phyloP scores from a whole-genome alignment of 371 early-diverging fungal species.

The Mucor piriformis region DNA sequence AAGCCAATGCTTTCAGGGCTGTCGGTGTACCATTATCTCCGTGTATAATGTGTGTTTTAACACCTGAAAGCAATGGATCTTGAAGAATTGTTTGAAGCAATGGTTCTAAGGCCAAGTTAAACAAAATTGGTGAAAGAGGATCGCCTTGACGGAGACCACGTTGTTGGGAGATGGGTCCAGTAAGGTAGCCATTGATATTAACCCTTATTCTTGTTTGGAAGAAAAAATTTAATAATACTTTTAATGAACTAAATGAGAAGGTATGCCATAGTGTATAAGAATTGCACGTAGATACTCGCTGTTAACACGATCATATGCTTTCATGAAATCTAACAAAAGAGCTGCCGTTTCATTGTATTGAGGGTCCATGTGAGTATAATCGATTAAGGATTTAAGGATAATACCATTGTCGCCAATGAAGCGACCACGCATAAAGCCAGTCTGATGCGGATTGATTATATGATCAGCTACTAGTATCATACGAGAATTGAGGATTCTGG shows the following conservation, averaged over 20 bases:
- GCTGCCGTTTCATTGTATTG: no score
- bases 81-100: no score
- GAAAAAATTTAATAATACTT: neutral
- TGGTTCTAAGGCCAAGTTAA: slow-evolving; percentile 26
- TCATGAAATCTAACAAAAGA: slow-evolving; percentile 17
- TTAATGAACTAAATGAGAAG: neutral
- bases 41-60: no score
- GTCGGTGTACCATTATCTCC: no score
- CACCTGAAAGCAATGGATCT: no score
- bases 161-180: neutral
- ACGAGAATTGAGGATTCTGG: no score
- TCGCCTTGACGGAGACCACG: slow-evolving; percentile 25
- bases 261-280: slow-evolving; percentile 11
- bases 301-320: slow-evolving; percentile 24
- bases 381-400: neutral
- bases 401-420: slow-evolving; percentile 14
- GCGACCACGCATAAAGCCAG: slow-evolving; percentile 2
- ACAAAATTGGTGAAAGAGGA: slow-evolving; percentile 17
- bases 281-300: slow-evolving; percentile 6
- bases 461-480: neutral
- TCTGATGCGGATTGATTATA: slow-evolving; percentile 1
- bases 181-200: slow-evolving; percentile 2
- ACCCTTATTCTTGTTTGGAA: neutral
- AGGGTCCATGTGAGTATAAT: no score
- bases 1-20: no score